A percentile compares a stretch with the other conserved stretches of the same genome.
These are phyloP conservation scores for Monilinia vaccinii-corymbosi DNA, from an alignment of 2,329 filamentous ascomycete genomes.

Conservation along the genomic window DNA sequence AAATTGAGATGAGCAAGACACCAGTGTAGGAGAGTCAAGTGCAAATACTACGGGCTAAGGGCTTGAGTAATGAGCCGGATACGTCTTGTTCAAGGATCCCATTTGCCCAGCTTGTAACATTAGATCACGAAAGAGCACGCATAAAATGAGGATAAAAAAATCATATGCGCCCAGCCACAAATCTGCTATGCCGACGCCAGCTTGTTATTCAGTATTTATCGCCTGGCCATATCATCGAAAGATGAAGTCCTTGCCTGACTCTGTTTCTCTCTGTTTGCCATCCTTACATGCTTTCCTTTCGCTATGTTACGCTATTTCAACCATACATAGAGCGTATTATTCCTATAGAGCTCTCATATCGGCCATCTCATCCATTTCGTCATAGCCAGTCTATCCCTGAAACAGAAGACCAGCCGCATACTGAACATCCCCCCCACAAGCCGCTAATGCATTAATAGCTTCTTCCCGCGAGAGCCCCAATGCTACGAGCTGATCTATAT, in stretches of 20 bases:
- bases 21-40: not conserved
- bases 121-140: not conserved
- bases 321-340: not conserved
- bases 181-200: not conserved
- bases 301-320: not conserved
- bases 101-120: not conserved
- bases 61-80: not conserved
- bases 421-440: slow-evolving; percentile 78
- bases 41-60: not conserved
- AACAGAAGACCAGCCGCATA: slow-evolving; percentile 77
- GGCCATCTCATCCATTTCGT: not conserved
- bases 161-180: not conserved
- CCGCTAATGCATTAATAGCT: slow-evolving; percentile 72
- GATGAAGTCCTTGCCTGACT: not conserved
- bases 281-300: not conserved
- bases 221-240: not conserved
- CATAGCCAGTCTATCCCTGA: slow-evolving; percentile 32
- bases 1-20: slow-evolving; percentile 53
- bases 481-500: slow-evolving; percentile 66
- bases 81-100: not conserved
- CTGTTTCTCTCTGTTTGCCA: not conserved
- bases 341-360: not conserved
- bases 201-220: not conserved
- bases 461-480: slow-evolving; percentile 70
- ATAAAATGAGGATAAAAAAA: not conserved